phyloP scores from a whole-genome alignment of 495 filamentous ascomycete genomes.

The Hypoxylon subgilvum region DNA sequence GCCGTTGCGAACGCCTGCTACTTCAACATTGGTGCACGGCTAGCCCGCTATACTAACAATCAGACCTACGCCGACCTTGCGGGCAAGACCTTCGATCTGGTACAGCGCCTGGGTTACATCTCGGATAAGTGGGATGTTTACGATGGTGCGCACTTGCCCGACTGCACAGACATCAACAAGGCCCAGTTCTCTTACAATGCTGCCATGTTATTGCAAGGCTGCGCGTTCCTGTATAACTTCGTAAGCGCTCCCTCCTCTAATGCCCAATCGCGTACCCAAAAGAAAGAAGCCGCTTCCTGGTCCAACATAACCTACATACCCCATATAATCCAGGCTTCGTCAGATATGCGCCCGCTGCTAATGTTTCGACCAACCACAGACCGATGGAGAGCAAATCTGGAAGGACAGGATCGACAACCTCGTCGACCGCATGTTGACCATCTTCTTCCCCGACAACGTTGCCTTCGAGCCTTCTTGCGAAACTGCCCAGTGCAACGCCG shows the following conservation, averaged over 20 bases:
- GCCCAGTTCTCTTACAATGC: constrained; percentile 65
- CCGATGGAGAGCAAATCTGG: constrained; percentile 54
- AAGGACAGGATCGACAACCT: constrained; percentile 51
- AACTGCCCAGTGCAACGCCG: constrained; percentile 60
- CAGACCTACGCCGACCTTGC: constrained; percentile 66
- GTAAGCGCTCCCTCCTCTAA: constrained; percentile 41
- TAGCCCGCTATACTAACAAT: constrained; percentile 67
- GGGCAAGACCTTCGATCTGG: constrained; percentile 64
- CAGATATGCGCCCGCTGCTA: constrained; percentile 8
- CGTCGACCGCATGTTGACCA: constrained; percentile 43
- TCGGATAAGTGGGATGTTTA: constrained; percentile 52
- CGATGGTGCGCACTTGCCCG: constrained; percentile 53
- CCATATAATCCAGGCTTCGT: too few species aligned
- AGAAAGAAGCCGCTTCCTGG: too few species aligned
- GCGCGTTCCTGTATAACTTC: constrained; percentile 63
- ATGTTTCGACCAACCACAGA: constrained; percentile 44
- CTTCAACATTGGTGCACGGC: constrained; percentile 66
- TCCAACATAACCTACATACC: too few species aligned
- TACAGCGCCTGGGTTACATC: constrained; percentile 47
- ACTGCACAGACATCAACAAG: constrained; percentile 48
- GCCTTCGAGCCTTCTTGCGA: constrained; percentile 67
- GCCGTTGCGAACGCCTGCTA: constrained; percentile 64
- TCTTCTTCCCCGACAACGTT: constrained; percentile 55
- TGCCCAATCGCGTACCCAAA: too few species aligned
- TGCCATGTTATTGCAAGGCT: constrained; percentile 62